Base-by-base conservation (phyloP, 1,284 basidiomycete species). In the Mycosarcoma maydis region DNA sequence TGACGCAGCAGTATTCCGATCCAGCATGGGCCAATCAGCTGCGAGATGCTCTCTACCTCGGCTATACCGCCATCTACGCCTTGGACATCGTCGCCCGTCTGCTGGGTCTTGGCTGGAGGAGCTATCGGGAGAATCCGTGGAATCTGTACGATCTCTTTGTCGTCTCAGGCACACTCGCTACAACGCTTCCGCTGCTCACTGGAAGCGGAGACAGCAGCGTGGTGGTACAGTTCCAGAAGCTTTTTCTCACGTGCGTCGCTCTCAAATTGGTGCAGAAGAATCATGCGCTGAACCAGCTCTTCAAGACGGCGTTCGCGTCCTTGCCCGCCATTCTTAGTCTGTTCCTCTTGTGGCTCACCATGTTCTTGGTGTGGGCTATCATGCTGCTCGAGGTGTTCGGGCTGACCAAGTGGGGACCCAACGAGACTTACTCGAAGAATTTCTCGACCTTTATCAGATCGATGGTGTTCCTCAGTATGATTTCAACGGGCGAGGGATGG, bases 221-320 rank as follows among this genome's bases (percentile, higher is more conserved):
- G 9, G 82, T 81, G 34, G 71, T 82, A 5, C 92, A 97, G 77
- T 85, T 97, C 0, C 92, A 97, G 80, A 98, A 97, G 83, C 86
- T 98, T 11, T 98, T 98, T 84, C 86, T 98, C 39, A 92, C 95
- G 65, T 90, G 89, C 67, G 91, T 97, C 47, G 89, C 92, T 0
- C 90, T 98, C 86, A 98, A 98, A 83, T 87, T 98, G 20, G 92
- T 97, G 1, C 92, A 97, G 80, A 87, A 91, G 46, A 90, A 90
- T 61, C 90, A 93, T 76, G 89, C 88, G 66, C 85, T 98, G 58
- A 98, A 98, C 77, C 92, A 96, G 83, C 85, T 98, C 17, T 98
- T 98, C 87, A 97, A 97, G 84, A 97, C 94, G 7, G 92, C 92
- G 2, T 87, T 92, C 16, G 89, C 93, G 39, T 94, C 92, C 83